Evolutionary conservation across 805 yeast genomes (phyloP).

Genomic region (Lachancea waltii): DNA sequence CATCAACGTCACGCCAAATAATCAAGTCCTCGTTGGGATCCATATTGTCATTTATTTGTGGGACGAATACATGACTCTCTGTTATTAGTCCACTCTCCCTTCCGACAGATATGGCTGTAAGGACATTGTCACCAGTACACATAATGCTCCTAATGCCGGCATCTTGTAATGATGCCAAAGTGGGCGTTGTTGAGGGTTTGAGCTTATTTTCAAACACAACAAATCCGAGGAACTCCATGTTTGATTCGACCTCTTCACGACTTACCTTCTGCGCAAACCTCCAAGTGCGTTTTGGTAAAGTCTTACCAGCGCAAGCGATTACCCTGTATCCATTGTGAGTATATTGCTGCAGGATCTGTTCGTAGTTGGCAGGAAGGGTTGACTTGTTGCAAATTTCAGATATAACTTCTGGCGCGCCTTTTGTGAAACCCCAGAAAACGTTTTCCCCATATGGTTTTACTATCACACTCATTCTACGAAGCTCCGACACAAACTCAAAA

Average conservation of each 20-base stretch:
- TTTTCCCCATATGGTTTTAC: constrained; percentile 42
- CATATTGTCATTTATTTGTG: constrained; percentile 42
- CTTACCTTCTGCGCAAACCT: constrained; percentile 42
- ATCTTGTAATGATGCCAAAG: constrained; percentile 49
- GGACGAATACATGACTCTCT: constrained; percentile 51
- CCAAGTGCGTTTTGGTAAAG: constrained; percentile 39
- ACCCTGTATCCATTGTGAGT: constrained; percentile 94
- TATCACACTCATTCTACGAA: constrained; percentile 88
- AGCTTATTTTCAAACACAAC: constrained; percentile 88
- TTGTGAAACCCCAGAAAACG: constrained; percentile 54
- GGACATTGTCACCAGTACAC: constrained; percentile 97
- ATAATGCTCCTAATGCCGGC: constrained; percentile 80
- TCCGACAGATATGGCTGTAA: constrained; percentile 92
- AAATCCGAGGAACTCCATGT: constrained; percentile 75
- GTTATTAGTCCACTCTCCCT: constrained; percentile 68
- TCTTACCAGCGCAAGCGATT: constrained; percentile 83
- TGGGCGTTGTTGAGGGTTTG: constrained; percentile 58
- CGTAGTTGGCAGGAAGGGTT: constrained; percentile 68
- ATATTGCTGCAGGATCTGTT: constrained; percentile 68
- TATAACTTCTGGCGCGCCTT: constrained; percentile 97
- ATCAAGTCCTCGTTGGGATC: constrained; percentile 27
- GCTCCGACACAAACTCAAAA: constrained; percentile 77
- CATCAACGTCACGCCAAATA: constrained; percentile 64
- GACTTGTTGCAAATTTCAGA: constrained; percentile 64
- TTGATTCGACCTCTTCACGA: constrained; percentile 64